Conservation (phyloP, 805 yeast genomes). For the Lachancea kluyveri region DNA sequence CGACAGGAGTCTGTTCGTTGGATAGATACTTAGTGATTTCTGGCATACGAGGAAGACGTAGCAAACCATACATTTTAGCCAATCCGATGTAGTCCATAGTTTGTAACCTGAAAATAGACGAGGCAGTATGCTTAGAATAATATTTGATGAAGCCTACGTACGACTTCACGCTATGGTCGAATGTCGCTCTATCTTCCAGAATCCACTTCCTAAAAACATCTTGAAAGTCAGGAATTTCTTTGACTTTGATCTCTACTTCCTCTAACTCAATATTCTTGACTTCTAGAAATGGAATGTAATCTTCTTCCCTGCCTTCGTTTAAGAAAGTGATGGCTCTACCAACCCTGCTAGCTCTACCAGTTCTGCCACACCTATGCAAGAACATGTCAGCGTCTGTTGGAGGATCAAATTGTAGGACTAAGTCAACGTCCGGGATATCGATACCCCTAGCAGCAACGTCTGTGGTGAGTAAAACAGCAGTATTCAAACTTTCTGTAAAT, state of each 20-base stretch:
- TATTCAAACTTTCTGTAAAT: slow-evolving; percentile 46
- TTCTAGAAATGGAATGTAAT: slow-evolving; percentile 70
- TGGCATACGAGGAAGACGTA: slow-evolving; percentile 92
- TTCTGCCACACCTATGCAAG: slow-evolving; percentile 90
- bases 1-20: slow-evolving; percentile 46
- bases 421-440: slow-evolving; percentile 90
- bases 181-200: slow-evolving; percentile 67
- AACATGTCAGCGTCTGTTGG: slow-evolving; percentile 91
- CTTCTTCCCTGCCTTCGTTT: slow-evolving; percentile 71
- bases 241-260: slow-evolving; percentile 27
- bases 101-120: slow-evolving; percentile 76
- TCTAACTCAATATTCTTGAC: slow-evolving; percentile 58
- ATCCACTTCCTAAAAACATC: slow-evolving; percentile 45
- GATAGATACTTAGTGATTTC: slow-evolving; percentile 54
- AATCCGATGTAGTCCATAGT: slow-evolving; percentile 64
- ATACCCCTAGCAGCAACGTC: slow-evolving; percentile 99
- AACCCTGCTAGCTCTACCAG: slow-evolving; percentile 83
- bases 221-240: slow-evolving; percentile 17
- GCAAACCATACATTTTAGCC: slow-evolving; percentile 72
- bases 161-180: slow-evolving; percentile 73
- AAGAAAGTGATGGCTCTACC: slow-evolving; percentile 78
- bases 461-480: slow-evolving; percentile 74
- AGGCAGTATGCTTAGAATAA: slow-evolving; percentile 82
- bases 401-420: slow-evolving; percentile 91
- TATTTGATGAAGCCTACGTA: slow-evolving; percentile 79